Evolutionary conservation across 1,284 basidiomycete species (phyloP).

Genomic region (Naganishia cerealis): DNA sequence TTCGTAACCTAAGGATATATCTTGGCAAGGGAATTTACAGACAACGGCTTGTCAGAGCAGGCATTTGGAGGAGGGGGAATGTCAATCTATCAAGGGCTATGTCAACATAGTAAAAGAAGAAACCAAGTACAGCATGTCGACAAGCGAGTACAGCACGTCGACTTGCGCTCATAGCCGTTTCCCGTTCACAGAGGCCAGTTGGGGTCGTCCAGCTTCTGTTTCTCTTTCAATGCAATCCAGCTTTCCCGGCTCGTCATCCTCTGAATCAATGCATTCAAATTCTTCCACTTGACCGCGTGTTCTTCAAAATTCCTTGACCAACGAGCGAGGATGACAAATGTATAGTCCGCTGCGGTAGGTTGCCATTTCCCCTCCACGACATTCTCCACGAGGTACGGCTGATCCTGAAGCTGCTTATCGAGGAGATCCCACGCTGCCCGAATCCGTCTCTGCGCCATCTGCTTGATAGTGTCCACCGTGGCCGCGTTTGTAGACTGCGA

Average conservation of each 20-base stretch:
- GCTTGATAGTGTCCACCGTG: constrained; percentile 1
- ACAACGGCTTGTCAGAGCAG: too few relatives aligned
- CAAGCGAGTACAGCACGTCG: too few relatives aligned
- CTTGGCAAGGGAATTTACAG: too few relatives aligned
- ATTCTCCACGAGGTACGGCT: constrained; percentile 26
- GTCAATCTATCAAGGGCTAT: too few relatives aligned
- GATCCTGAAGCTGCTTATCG: constrained; percentile 13
- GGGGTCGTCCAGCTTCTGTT: constrained; percentile 11
- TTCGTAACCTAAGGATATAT: too few relatives aligned
- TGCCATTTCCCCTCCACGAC: constrained; percentile 7
- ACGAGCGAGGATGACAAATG: constrained; percentile 15
- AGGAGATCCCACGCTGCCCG: constrained; percentile 13
- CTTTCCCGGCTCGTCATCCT: constrained; percentile 23
- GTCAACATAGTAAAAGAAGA: too few relatives aligned
- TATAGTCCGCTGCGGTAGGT: constrained; percentile 18
- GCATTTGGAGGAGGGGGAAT: too few relatives aligned
- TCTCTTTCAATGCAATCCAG: constrained; percentile 7
- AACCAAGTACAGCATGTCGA: too few relatives aligned
- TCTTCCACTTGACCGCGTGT: constrained; percentile 22
- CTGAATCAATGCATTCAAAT: constrained; percentile 5
- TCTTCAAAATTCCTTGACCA: constrained; percentile 23
- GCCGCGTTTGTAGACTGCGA: neutral
- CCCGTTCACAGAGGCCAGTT: constrained; percentile 9
- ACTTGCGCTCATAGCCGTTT: neutral
- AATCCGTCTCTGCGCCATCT: constrained; percentile 7